These are phyloP conservation scores for Maudiozyma pseudohumilis DNA, from an alignment of 805 yeast genomes.

Conservation along the genomic window DNA sequence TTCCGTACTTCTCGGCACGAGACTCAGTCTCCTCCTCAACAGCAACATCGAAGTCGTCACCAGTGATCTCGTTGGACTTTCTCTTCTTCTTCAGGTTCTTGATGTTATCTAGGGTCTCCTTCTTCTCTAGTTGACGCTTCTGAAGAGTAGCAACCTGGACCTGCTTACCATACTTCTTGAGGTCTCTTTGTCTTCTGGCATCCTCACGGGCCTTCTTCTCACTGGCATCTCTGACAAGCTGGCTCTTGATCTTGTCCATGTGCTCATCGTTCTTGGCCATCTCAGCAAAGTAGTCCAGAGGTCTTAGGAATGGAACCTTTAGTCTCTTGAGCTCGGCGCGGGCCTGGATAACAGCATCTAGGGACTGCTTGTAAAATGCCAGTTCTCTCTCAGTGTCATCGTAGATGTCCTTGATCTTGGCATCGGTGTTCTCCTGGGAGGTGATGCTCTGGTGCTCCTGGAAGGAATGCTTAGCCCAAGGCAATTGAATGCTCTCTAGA, in stretches of 20 bases:
- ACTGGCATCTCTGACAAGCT: conserved; percentile 67
- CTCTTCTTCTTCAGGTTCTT: conserved; percentile 87
- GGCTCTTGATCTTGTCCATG: conserved; percentile 84
- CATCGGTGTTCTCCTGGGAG: conserved; percentile 49
- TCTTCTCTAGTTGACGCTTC: conserved; percentile 87
- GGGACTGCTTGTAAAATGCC: conserved; percentile 89
- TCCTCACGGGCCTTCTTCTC: conserved; percentile 87
- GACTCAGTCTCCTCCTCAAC: conserved; percentile 55
- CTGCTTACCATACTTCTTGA: conserved; percentile 96
- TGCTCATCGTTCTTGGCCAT: conserved; percentile 98
- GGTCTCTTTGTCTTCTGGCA: conserved; percentile 85
- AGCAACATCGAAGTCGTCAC: conserved; percentile 65
- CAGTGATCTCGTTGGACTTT: conserved; percentile 55
- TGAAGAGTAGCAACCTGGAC: conserved; percentile 90
- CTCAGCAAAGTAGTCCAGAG: conserved; percentile 93
- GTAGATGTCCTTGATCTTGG: conserved; percentile 72
- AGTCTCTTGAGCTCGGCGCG: conserved; percentile 55
- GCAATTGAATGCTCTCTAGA: conserved; percentile 53
- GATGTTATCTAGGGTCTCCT: conserved; percentile 80
- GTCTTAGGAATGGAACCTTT: conserved; percentile 83
- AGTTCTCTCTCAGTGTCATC: conserved; percentile 95
- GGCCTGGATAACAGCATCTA: conserved; percentile 70
- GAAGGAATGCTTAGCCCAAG: conserved; percentile 56
- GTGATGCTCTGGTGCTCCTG: conserved; percentile 74
- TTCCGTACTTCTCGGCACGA: conserved; percentile 14